Evolutionary conservation across 75 land plant genomes (phyloP), one percentile per base, ranked within the genome.

Genomic region (Selaginella tamariscina): DNA sequence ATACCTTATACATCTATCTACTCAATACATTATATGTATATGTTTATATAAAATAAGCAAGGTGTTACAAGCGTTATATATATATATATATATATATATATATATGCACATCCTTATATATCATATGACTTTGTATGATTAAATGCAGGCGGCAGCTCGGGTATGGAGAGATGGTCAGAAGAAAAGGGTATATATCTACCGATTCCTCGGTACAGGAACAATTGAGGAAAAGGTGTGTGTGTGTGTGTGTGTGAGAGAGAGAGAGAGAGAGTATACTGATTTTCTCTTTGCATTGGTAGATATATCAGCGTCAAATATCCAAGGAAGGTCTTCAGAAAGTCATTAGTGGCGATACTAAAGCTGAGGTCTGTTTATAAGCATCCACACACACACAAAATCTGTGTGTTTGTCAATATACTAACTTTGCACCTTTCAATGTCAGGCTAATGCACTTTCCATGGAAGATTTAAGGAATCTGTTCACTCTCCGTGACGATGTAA

Each of bases 281-380:
- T 39, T 39, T 39, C 54, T 22, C 29, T 31, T 32, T 33, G 20
- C 73, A 33, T n/a, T 27, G 18, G 2, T 60, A 94, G 98, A 95
- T 94, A 1, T 94, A 81, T 75, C 96, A 94, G 76, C 90, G 98
- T 32, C 98, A 94, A 54, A 87, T 94, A 83, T 89, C 98, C 44
- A 94, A 94, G 75, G 98, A 94, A 82, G 96, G 98, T 32, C 86
- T 94, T 71, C 98, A 94, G 76, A 89, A 94, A 71, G 98, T 94
- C 56, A 87, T 94, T 75, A 89, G 89, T 30, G 81, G 86, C 39
- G 72, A 70, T 71, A 55, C 62, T 24, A 70, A 63, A 70, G 30
- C 66, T 11, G 82, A 86, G 88, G 95, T 84, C 31, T 66, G 63
- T 74, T 13, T 24, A 30, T 24, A 2, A 24, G 2, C 27, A 24